Evolutionary conservation across 345 rosid species (phyloP).

Genomic region (Gossypium anomalum): DNA sequence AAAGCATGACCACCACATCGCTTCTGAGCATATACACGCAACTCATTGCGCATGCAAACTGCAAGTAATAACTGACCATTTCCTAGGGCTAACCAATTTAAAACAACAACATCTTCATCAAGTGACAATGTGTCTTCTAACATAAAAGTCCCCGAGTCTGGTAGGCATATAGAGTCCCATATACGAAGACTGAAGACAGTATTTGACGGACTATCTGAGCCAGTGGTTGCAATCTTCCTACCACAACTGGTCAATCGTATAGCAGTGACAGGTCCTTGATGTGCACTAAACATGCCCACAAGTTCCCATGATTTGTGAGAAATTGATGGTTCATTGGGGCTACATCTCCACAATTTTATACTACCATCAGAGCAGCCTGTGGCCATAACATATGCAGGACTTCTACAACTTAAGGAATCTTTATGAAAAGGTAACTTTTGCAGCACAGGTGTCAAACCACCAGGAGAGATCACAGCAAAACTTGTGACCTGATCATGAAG

Average conservation of each 20-base stretch:
- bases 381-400: constrained; percentile 65
- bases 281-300: constrained; percentile 60
- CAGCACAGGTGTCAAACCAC: constrained; percentile 30
- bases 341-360: constrained; percentile 78
- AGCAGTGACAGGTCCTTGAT: constrained; percentile 51
- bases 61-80: constrained; percentile 69
- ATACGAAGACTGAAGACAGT: constrained; percentile 35
- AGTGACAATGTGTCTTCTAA: constrained; percentile 58
- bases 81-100: constrained; percentile 66
- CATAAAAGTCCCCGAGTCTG: constrained; percentile 55
- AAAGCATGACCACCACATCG: constrained; percentile 39
- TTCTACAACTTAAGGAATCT: constrained; percentile 23
- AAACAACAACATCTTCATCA: constrained; percentile 41
- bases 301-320: constrained; percentile 52
- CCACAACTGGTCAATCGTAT: constrained; percentile 62
- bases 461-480: constrained; percentile 58
- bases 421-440: constrained; percentile 28
- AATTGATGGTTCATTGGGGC: constrained; percentile 32
- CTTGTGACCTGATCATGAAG: constrained; percentile 47
- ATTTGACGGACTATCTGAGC: constrained; percentile 32
- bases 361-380: constrained; percentile 78
- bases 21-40: constrained; percentile 63
- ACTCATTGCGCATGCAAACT: constrained; percentile 61
- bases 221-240: constrained; percentile 61
- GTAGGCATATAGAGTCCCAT: constrained; percentile 59